Percentiles rank a stretch among this genome's conserved stretches.
Evolutionary conservation across 805 yeast genomes (phyloP).

Genomic region (Scheffersomyces stipitis): DNA sequence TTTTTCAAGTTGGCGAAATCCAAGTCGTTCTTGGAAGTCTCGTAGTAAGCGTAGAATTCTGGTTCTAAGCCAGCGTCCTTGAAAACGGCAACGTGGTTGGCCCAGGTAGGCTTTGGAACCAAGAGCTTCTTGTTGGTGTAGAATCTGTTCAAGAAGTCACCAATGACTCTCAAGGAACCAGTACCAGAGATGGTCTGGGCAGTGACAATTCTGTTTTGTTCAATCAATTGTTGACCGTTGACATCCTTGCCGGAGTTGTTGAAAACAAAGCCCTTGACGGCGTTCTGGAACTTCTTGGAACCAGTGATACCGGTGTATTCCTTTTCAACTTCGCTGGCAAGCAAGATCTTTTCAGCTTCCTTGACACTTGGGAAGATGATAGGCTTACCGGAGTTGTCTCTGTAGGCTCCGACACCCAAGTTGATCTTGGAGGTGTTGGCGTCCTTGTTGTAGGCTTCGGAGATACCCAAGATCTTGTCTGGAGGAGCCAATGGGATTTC

Average conservation of each 20-base stretch:
- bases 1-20: constrained; percentile 63
- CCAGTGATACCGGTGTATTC: constrained; percentile 91
- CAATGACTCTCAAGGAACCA: constrained; percentile 86
- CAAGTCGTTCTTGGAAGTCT: constrained; percentile 57
- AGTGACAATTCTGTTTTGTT: constrained; percentile 68
- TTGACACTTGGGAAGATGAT: constrained; percentile 79
- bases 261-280: constrained; percentile 71
- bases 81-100: constrained; percentile 84
- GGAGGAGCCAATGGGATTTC: constrained; percentile 63
- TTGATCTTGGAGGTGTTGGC: constrained; percentile 55
- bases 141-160: constrained; percentile 69
- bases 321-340: constrained; percentile 58
- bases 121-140: constrained; percentile 55
- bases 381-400: constrained; percentile 85
- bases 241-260: constrained; percentile 54
- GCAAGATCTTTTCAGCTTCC: constrained; percentile 57
- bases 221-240: constrained; percentile 54
- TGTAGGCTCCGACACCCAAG: constrained; percentile 89
- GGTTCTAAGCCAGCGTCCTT: constrained; percentile 66
- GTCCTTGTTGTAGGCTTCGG: constrained; percentile 73
- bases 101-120: constrained; percentile 92
- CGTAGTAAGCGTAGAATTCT: constrained; percentile 70
- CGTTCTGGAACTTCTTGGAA: constrained; percentile 59
- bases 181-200: constrained; percentile 94
- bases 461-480: constrained; percentile 81